These are phyloP conservation scores for Apostasia ramifera DNA, from an alignment of 106 monocot species.

Conservation along the genomic window DNA sequence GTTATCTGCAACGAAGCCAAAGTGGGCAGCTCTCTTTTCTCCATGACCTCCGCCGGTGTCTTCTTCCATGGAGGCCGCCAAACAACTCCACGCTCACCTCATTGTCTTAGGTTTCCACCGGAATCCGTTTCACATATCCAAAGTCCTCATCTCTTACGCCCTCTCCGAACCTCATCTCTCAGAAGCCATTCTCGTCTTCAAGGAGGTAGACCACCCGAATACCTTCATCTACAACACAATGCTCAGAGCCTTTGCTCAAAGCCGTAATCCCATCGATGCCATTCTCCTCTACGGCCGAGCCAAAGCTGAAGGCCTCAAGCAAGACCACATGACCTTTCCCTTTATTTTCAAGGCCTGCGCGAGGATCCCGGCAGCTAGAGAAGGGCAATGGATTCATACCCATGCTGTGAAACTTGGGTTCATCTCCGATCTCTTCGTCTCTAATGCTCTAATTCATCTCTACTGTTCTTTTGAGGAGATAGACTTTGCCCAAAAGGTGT, in stretches of 20 bases:
- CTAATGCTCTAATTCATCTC: slow-evolving; percentile 32
- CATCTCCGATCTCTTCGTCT: slow-evolving; percentile 18
- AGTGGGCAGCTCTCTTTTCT: neutral
- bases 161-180: slow-evolving; percentile 11
- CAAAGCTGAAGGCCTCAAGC: slow-evolving; percentile 10
- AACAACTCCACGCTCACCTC: slow-evolving; percentile 25
- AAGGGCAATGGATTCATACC: slow-evolving; percentile 23
- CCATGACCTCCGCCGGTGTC: neutral
- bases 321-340: slow-evolving; percentile 37
- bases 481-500: slow-evolving; percentile 15
- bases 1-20: too few species aligned
- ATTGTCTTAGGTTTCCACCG: slow-evolving; percentile 19
- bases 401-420: slow-evolving; percentile 28
- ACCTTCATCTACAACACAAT: slow-evolving; percentile 22
- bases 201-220: slow-evolving; percentile 24
- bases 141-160: slow-evolving; percentile 29
- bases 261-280: slow-evolving; percentile 22
- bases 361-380: slow-evolving; percentile 4
- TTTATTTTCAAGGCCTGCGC: slow-evolving; percentile 38
- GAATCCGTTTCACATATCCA: slow-evolving; percentile 12
- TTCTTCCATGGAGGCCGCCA: slow-evolving; percentile 20
- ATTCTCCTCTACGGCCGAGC: slow-evolving; percentile 20
- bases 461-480: slow-evolving; percentile 16
- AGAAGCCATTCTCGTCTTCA: slow-evolving; percentile 16
- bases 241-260: slow-evolving; percentile 24